Conservation (phyloP, 495 filamentous ascomycete species). For the Viridothelium virens region DNA sequence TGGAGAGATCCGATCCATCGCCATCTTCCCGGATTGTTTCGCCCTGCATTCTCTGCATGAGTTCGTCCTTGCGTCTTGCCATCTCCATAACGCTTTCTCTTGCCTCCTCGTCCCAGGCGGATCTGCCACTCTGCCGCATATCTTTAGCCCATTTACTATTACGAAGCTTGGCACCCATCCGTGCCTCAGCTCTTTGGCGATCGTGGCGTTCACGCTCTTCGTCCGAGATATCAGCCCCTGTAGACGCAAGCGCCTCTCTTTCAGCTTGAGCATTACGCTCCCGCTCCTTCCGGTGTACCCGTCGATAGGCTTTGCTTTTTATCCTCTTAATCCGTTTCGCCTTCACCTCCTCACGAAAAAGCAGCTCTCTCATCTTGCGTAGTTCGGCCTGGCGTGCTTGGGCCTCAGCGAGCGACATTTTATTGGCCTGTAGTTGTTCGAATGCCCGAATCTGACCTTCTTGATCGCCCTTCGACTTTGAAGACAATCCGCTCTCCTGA, state of each 20-base stretch:
- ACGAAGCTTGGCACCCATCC: conserved; percentile 81
- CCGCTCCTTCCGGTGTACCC: conserved; percentile 81
- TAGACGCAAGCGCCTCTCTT: conserved; percentile 56
- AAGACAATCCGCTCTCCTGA: conserved; percentile 71
- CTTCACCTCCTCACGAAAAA: conserved; percentile 84
- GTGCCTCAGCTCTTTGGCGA: conserved; percentile 70
- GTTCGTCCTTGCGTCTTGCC: conserved; percentile 76
- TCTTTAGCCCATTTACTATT: conserved; percentile 95
- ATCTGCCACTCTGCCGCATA: conserved; percentile 54
- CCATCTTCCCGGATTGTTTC: conserved; percentile 46
- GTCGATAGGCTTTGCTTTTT: conserved; percentile 87
- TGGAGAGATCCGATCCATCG: conserved; percentile 46
- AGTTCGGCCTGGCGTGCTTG: conserved; percentile 66
- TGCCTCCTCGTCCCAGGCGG: conserved; percentile 39
- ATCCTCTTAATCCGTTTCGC: conserved; percentile 96
- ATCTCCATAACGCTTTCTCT: conserved; percentile 65
- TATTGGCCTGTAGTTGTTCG: conserved; percentile 61
- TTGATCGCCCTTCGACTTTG: conserved; percentile 43
- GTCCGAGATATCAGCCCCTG: conserved; percentile 62
- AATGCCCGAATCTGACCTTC: conserved; percentile 60
- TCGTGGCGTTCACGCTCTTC: conserved; percentile 74
- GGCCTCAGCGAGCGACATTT: conserved; percentile 61
- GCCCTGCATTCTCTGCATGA: conserved; percentile 77
- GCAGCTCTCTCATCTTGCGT: conserved; percentile 69
- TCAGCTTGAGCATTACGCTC: conserved; percentile 66